phyloP scores from a whole-genome alignment of 768 basidiomycete species.

The Xerocomus brunneocitrinus region DNA sequence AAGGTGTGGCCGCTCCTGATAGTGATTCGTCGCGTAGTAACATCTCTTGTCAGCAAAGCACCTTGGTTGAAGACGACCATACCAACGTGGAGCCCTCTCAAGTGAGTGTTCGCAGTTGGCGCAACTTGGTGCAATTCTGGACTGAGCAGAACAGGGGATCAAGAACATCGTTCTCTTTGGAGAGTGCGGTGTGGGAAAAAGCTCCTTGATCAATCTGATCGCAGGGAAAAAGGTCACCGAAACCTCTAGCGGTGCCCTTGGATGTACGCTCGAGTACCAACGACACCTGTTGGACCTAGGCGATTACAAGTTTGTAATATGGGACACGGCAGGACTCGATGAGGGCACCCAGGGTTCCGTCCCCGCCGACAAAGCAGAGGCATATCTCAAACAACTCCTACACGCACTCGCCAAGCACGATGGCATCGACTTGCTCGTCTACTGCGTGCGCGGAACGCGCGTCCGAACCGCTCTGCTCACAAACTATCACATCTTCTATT shows the following conservation, averaged over 20 bases:
- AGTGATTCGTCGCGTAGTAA: constrained; percentile 6
- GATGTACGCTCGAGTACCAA: constrained; percentile 34
- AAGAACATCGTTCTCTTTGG: constrained; percentile 41
- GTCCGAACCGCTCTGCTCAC: constrained; percentile 30
- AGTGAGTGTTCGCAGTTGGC: constrained; percentile 7
- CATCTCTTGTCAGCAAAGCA: constrained; percentile 7
- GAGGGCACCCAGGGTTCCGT: constrained; percentile 26
- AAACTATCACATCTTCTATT: constrained; percentile 38
- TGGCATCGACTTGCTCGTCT: constrained; percentile 39
- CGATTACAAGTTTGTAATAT: constrained; percentile 21
- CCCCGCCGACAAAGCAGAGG: constrained; percentile 29
- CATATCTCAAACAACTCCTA: constrained; percentile 33
- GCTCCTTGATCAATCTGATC: constrained; percentile 43
- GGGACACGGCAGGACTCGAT: constrained; percentile 34
- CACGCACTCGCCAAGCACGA: constrained; percentile 30
- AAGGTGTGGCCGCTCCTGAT: constrained; percentile 12
- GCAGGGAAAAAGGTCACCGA: constrained; percentile 21
- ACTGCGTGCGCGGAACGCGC: constrained; percentile 38
- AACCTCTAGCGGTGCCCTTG: constrained; percentile 30
- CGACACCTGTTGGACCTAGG: constrained; percentile 22
- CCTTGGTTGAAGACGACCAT: background rate
- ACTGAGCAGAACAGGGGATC: constrained; percentile 9
- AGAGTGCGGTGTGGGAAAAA: constrained; percentile 40
- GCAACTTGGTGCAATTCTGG: background rate
- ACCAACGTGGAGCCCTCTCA: background rate